Evolutionary conservation across 2,329 filamentous ascomycete species (phyloP), one percentile per base, ranked within the genome.

Genomic region (Zymoseptoria pseudotritici): DNA sequence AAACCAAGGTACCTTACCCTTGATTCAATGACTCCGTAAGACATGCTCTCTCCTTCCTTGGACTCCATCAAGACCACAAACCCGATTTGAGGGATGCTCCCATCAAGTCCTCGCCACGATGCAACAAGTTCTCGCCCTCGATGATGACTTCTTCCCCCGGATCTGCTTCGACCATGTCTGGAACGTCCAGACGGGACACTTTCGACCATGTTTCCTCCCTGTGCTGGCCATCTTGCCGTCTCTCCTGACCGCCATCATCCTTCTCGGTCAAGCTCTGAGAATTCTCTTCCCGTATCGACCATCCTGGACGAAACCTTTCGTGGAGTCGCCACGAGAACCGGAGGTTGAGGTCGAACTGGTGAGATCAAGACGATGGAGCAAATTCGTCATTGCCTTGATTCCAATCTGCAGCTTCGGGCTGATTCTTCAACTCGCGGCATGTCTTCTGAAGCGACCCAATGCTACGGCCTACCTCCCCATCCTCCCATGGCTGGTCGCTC

Each of bases 221-320:
- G 69, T 74, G 53, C 63, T 78, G 13, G 69, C 72, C n/a, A 67
- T 68, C 11, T 54, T 77, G 20, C 77, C 77, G 50, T 71, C 72
- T 8, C 57, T 74, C 4, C 53, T 77, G 17, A 74, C 70, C 50
- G 71, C 66, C 24, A 42, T 75, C 19, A 63, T 78, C n/a, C 62
- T 78, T 2, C 54, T 77, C n/a, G 64, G 64, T 7, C 74, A 77
- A 60, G 64, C 70, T 4, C 46, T 77, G 3, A 63, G 69, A 26
- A 55, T 75, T 3, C 61, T 74, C 2, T 61, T 67, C n/a, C 58
- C 63, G 4, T 73, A 71, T 66, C 72, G 75, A 50, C 79, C 83
- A 36, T 70, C 66, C 72, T 85, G 83, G 82, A 77, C 76, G 20
- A 74, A 67, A 54, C 74, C 80, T 3, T 85, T 86, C 61, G 71